A percentile compares a stretch with the other conserved stretches of the same genome.
Conservation (phyloP, 2,329 filamentous ascomycete species). For the Domatiomyces globalis region DNA sequence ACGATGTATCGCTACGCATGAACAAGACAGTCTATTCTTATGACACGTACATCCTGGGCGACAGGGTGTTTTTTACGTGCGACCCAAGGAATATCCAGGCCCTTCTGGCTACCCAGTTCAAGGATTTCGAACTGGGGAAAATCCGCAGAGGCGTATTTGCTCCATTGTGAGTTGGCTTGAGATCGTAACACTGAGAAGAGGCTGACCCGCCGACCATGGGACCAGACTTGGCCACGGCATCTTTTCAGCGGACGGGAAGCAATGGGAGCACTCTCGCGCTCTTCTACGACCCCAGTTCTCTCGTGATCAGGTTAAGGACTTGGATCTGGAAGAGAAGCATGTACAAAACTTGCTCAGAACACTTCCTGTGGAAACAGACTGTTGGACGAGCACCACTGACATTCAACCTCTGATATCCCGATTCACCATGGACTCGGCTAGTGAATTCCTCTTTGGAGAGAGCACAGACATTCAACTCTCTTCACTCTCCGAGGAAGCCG, state of each 20-base stretch:
- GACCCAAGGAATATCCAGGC: constrained; percentile 60
- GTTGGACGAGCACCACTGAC: constrained; percentile 39
- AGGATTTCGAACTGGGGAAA: constrained; percentile 76
- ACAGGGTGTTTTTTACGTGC: too few species aligned
- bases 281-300: constrained; percentile 77
- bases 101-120: constrained; percentile 68
- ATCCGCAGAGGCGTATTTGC: too few species aligned
- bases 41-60: too few species aligned
- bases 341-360: constrained; percentile 42
- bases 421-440: constrained; percentile 52
- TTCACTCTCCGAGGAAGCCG: too few species aligned
- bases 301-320: constrained; percentile 66
- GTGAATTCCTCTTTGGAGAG: constrained; percentile 53
- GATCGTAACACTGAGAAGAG: too few species aligned
- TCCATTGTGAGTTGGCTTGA: too few species aligned
- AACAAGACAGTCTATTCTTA: too few species aligned
- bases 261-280: constrained; percentile 50
- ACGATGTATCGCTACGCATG: too few species aligned
- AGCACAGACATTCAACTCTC: constrained; percentile 37
- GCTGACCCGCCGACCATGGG: too few species aligned
- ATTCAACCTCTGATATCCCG: constrained; percentile 49
- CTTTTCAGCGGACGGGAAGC: background rate
- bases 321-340: constrained; percentile 68
- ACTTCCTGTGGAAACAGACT: constrained; percentile 39
- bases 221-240: too few species aligned